phyloP scores from a whole-genome alignment of 2,329 filamentous ascomycete genomes.

The Sporothrix variecibatus region DNA sequence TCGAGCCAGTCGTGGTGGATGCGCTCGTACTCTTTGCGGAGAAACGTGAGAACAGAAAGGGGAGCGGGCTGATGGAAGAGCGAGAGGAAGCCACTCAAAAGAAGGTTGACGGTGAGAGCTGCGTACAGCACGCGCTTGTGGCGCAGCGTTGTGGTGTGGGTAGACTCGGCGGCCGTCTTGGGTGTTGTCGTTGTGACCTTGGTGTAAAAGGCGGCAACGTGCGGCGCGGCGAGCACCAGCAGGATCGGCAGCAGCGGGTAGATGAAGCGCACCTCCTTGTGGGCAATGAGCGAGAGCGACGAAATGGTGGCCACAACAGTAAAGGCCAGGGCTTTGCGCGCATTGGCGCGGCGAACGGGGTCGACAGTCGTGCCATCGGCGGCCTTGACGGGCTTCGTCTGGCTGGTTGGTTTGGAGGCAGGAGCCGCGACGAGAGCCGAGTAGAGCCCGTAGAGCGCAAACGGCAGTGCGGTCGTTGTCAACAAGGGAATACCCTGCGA shows the following conservation, averaged over 20 bases:
- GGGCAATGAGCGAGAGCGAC: slow-evolving; percentile 75
- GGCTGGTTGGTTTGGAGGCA: background rate
- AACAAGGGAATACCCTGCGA: slow-evolving; percentile 87
- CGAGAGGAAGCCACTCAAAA: slow-evolving; percentile 74
- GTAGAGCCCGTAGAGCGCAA: slow-evolving; percentile 67
- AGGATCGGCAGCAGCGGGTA: slow-evolving; percentile 89
- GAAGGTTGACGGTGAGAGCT: slow-evolving; percentile 66
- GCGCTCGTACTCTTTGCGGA: slow-evolving; percentile 72
- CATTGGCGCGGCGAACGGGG: slow-evolving; percentile 43
- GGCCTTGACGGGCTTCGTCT: background rate
- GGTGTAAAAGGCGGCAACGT: slow-evolving; percentile 66
- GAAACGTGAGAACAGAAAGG: slow-evolving; percentile 70
- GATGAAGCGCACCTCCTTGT: slow-evolving; percentile 97
- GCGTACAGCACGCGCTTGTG: slow-evolving; percentile 58
- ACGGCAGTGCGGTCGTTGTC: slow-evolving; percentile 80
- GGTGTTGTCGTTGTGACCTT: slow-evolving; percentile 32
- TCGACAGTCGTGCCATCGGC: slow-evolving; percentile 39
- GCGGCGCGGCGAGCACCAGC: slow-evolving; percentile 74
- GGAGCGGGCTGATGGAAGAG: slow-evolving; percentile 79
- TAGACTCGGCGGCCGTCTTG: slow-evolving; percentile 33
- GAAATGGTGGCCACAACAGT: slow-evolving; percentile 61
- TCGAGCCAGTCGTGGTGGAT: slow-evolving; percentile 50
- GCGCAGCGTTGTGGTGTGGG: slow-evolving; percentile 40
- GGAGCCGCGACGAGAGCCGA: slow-evolving; percentile 42
- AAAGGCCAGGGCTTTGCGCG: slow-evolving; percentile 58